These are phyloP conservation scores for Beauveria pseudobassiana DNA, from an alignment of 2,329 filamentous ascomycete genomes.

Conservation along the genomic window DNA sequence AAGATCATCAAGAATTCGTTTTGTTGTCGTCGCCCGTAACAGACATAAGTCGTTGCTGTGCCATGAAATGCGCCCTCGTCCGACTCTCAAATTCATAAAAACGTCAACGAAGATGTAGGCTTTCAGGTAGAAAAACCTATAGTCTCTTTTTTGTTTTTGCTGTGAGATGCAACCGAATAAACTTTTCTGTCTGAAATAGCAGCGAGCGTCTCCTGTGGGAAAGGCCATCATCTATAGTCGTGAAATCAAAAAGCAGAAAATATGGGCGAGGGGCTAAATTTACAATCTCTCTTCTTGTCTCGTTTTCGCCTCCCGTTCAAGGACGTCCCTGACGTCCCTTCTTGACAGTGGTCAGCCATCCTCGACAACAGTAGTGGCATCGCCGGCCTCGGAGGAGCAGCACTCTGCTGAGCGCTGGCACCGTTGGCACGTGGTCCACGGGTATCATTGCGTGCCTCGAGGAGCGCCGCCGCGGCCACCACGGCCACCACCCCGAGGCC, in stretches of 20 bases:
- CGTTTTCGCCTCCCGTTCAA: conserved; percentile 12
- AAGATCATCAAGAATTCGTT: background rate
- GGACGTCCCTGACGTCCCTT: conserved; percentile 30
- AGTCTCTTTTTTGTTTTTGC: conserved; percentile 8
- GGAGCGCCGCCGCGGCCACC: conserved; percentile 28
- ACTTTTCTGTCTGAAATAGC: conserved; percentile 12
- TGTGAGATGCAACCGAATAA: conserved; percentile 10
- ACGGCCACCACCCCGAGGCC: conserved; percentile 32
- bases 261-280: conserved; percentile 26
- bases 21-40: background rate
- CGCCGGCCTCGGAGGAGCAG: conserved; percentile 25
- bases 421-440: conserved; percentile 44
- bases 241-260: conserved; percentile 22
- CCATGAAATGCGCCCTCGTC: background rate
- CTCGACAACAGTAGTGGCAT: conserved; percentile 39
- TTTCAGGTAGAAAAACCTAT: background rate
- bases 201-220: conserved; percentile 2
- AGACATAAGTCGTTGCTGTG: background rate
- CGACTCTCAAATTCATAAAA: background rate
- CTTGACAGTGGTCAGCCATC: conserved; percentile 57
- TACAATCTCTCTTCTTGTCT: conserved; percentile 22
- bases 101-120: background rate
- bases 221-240: conserved; percentile 24
- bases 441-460: conserved; percentile 30
- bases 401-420: conserved; percentile 30